Evolutionary conservation across 2,329 filamentous ascomycete species (phyloP), one percentile per base, ranked within the genome.

Genomic region (Epichloe elymi): DNA sequence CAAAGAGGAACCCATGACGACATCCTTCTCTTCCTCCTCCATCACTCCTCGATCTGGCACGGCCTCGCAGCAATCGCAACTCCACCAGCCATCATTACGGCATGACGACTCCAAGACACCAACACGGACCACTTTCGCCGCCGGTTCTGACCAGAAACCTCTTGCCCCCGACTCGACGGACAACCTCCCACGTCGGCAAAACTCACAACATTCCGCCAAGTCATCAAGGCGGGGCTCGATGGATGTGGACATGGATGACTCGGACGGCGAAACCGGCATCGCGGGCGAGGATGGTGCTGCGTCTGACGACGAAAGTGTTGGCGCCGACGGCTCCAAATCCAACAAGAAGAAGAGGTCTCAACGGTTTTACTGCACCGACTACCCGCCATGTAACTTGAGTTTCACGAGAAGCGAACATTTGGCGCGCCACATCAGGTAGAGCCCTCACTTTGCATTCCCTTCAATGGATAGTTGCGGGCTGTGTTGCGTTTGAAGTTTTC

Each of bases 371-470:
- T 98, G 93, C 70, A 94, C 86, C 4, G 89, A 95, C 35, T 97
- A 88, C 60, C 91, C 91, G 26, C 90, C 90, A 4, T 98, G 93
- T 68, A 90, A 85, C 61, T 68, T 98, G 52, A 96, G 89, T 67
- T 98, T 98, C 64, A 97, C 93, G 0, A 76, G 93, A 55, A 97
- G 91, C 63, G 93, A 98, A 65, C 93, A 98, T 72, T 69, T 98
- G 54, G 91, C 91, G 15, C 80, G 93, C 48, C 93, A 98, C 63
- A 97, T 98, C 59, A 82, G 90, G 84, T 90, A n/a, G 76, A 37
- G 60, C 51, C 12, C 19, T 33, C 15, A 4, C 11, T 33, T 26
- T 33, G 15, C 12, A 4, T 33, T 19, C 8, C 14, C 8, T 11
- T 11, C 12, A 5, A 5, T 46, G 26, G 3, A 30, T 10, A 30